Evolutionary conservation across 2,329 filamentous ascomycete species (phyloP), one percentile per base, ranked within the genome.

Genomic region (Microsporum audouinii): DNA sequence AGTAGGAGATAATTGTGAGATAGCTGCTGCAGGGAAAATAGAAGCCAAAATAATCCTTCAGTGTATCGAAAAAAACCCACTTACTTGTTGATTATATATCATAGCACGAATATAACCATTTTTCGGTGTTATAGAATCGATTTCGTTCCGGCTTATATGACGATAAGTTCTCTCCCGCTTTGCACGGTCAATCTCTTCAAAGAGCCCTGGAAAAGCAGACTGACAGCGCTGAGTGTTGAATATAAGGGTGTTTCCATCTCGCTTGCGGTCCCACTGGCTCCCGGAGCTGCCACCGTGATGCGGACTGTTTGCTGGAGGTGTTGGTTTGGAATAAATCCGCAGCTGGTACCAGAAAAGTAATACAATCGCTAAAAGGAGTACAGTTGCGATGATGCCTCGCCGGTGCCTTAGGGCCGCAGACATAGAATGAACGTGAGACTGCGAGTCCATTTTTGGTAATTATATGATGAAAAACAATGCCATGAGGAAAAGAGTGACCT

Each of bases 141-240:
- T 61, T 57, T 75, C 74, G 8, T 71, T 63, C n/a, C 68, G 74
- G 0, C 65, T 66, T 36, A 76, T 71, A 39, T 66, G 66, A 8
- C 67, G 68, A 1, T 65, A 61, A 14, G 60, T 59, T 33, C 67
- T 68, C 14, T 65, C 53, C 2, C 53, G 55, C 6, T 67, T 70
- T 10, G 71, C 68, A 58, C 71, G 72, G 27, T 75, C 71, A 27
- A 75, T 65, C 60, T 76, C 74, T 4, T 63, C 60, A 49, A 73
- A 76, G 17, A 76, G 62, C 58, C 73, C 74, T 1, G 74, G 74
- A 47, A 76, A 76, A n/a, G 74, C 74, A n/a, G 61, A 60, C n/a
- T 65, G 68, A 53, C 74, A 76, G 59, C 75, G 73, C 38, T 66
- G 67, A 23, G 70, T 66, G 14, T 68, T 72, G 29, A 76, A 63